A percentile compares a stretch with the other conserved stretches of the same genome.
Conservation (phyloP, 805 yeast species). For the Metschnikowia shivogae region DNA sequence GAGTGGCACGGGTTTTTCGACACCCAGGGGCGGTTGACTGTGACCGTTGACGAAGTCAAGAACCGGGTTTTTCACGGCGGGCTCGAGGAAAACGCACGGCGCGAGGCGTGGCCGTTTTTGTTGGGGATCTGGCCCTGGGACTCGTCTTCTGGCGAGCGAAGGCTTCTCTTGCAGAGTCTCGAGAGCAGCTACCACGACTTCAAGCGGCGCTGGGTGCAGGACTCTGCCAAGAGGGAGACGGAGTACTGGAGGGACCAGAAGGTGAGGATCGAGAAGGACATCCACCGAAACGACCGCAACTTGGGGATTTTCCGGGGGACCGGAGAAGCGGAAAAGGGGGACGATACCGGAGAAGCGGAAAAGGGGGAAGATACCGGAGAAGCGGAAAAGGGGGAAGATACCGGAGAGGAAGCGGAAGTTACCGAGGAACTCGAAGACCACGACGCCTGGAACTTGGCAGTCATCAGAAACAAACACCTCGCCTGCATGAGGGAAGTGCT, state of each 20-base stretch:
- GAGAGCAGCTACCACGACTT: slow-evolving; percentile 58
- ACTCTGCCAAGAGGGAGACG: slow-evolving; percentile 45
- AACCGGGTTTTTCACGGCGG: slow-evolving; percentile 91
- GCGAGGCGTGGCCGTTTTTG: slow-evolving; percentile 82
- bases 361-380: slow-evolving; percentile 9
- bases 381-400: slow-evolving; percentile 9
- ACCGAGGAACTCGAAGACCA: slow-evolving; percentile 22
- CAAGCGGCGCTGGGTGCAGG: slow-evolving; percentile 64
- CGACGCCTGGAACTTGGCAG: slow-evolving; percentile 55
- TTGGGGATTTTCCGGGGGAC: slow-evolving; percentile 55
- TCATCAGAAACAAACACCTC: slow-evolving; percentile 73
- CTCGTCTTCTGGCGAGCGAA: slow-evolving; percentile 65
- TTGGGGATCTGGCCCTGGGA: slow-evolving; percentile 89
- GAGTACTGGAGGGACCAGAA: slow-evolving; percentile 88
- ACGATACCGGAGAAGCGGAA: too few relatives aligned
- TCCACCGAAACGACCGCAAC: slow-evolving; percentile 84
- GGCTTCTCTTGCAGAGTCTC: slow-evolving; percentile 51
- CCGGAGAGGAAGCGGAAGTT: slow-evolving; percentile 13
- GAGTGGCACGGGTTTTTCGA: slow-evolving; percentile 91
- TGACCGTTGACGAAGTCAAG: slow-evolving; percentile 77
- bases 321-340: slow-evolving; percentile 32
- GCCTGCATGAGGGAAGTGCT: slow-evolving; percentile 69
- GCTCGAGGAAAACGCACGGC: slow-evolving; percentile 51
- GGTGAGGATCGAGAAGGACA: slow-evolving; percentile 87
- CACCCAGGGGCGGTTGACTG: slow-evolving; percentile 61